Evolutionary conservation across 1,284 basidiomycete species (phyloP), one percentile per base, ranked within the genome.

Genomic region (Wolfiporia cocos): DNA sequence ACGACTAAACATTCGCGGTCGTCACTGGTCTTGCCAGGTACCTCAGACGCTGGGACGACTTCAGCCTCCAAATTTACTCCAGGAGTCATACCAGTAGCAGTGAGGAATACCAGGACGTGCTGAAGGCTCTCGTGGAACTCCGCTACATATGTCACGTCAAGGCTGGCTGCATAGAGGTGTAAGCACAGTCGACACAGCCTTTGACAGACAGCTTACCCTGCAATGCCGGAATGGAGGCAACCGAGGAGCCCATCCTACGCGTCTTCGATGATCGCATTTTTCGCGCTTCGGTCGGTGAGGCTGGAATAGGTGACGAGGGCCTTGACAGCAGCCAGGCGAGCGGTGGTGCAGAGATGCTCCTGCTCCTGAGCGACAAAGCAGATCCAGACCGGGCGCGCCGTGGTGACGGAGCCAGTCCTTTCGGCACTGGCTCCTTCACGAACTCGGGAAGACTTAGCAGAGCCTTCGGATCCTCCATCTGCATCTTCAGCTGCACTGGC

Each of bases 61-160:
- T 86, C 81, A 0, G 79, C 77, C 53, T 79, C 77, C 23, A 84
- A 61, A 24, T 75, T 72, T 7, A 64, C 60, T 1, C 70, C 72
- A 1, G 71, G 64, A 1, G 62, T 64, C 10, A 67, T 59, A 3
- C 73, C 73, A 5, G 67, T 67, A 17, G 75, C 65, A 12, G 68
- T 73, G 39, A 81, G 61, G 58, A 89, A 87, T 6, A 88, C 73
- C 30, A 89, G 69, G 17, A 92, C 72, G 42, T 83, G 80, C 17
- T 80, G 78, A 0, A 93, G 72, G 41, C 78, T 86, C 56, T 92
- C 88, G 58, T 92, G 88, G 55, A 87, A 76, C 59, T 93, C 91
- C 3, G 87, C 88, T 23, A 92, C 74, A 54, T 87, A 92, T 14
- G 69, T 62, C 10, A 87, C 70, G 33, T 81, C 73, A 32, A 88